These are phyloP conservation scores for Malania oleifera DNA, from an alignment of 164 flowering plant species.

Conservation along the genomic window DNA sequence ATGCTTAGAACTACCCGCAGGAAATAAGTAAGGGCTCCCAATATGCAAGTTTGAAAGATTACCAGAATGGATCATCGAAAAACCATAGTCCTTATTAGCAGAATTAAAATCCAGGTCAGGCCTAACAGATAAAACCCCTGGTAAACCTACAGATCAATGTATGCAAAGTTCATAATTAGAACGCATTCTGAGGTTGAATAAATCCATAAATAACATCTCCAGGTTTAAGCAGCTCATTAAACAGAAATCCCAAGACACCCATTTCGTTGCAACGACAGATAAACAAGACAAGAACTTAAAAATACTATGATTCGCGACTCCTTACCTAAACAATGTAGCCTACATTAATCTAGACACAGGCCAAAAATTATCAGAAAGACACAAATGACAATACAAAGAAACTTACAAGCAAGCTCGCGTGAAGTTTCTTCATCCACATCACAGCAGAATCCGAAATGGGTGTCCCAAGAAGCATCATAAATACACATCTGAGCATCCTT, in stretches of 20 bases:
- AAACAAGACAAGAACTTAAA: too few species aligned
- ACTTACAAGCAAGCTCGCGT: constrained; percentile 44
- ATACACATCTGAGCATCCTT: constrained; percentile 79
- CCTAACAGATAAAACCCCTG: constrained; percentile 61
- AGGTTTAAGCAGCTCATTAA: too few species aligned
- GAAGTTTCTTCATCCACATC: constrained; percentile 52
- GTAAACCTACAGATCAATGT: constrained; percentile 42
- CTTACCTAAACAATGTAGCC: not conserved
- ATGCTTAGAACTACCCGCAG: constrained; percentile 43
- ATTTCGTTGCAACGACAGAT: too few species aligned
- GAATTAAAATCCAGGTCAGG: constrained; percentile 50
- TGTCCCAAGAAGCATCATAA: constrained; percentile 56
- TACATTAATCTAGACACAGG: not conserved
- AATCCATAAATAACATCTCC: too few species aligned
- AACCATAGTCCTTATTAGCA: constrained; percentile 42
- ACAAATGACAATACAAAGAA: not conserved
- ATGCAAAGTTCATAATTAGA: not conserved
- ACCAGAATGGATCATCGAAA: constrained; percentile 14
- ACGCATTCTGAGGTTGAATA: not conserved
- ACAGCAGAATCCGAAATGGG: constrained; percentile 72
- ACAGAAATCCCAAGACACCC: too few species aligned
- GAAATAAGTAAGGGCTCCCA: constrained; percentile 31
- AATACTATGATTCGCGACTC: not conserved
- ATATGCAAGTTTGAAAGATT: constrained; percentile 10
- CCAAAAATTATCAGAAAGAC: not conserved